Conservation (phyloP, 2,329 filamentous ascomycete species). For the Bipolaris victoriae region DNA sequence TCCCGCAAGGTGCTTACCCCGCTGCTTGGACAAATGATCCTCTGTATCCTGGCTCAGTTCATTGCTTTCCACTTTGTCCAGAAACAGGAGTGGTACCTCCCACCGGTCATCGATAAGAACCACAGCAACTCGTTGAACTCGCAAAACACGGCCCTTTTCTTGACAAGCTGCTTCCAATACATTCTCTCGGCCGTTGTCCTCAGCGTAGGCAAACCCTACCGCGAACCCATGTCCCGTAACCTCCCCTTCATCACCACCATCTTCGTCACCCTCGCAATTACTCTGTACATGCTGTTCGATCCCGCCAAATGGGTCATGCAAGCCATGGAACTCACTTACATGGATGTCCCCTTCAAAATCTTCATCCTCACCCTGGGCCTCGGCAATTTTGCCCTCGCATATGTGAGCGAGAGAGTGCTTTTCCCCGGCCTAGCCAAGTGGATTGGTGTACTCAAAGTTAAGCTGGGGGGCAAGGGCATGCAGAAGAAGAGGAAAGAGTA, state of each 20-base stretch:
- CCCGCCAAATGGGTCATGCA: slow-evolving; percentile 71
- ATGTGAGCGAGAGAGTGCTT: slow-evolving; percentile 72
- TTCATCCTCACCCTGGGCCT: slow-evolving; percentile 74
- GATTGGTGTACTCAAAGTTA: slow-evolving; percentile 67
- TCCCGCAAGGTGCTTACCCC: slow-evolving; percentile 91
- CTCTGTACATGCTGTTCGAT: slow-evolving; percentile 79
- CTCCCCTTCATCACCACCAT: slow-evolving; percentile 85
- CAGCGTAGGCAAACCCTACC: slow-evolving; percentile 88
- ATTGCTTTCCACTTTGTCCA: slow-evolving; percentile 76
- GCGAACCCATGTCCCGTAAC: slow-evolving; percentile 79
- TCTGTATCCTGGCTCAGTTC: slow-evolving; percentile 80
- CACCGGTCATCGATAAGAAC: slow-evolving; percentile 76
- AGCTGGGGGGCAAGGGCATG: slow-evolving; percentile 60
- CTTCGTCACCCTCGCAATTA: slow-evolving; percentile 68
- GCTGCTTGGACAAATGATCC: slow-evolving; percentile 82
- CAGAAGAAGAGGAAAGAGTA: slow-evolving; percentile 85
- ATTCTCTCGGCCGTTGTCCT: slow-evolving; percentile 88
- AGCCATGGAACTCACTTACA: slow-evolving; percentile 84
- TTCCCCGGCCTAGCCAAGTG: slow-evolving; percentile 72
- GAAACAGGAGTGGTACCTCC: slow-evolving; percentile 81
- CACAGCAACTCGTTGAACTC: slow-evolving; percentile 89
- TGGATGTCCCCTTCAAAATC: slow-evolving; percentile 73
- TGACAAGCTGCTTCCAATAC: slow-evolving; percentile 93
- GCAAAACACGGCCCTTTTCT: slow-evolving; percentile 89
- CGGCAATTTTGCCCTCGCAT: slow-evolving; percentile 71